Conservation (phyloP, 2,329 filamentous ascomycete species). For the Paramyrothecium roridum region DNA sequence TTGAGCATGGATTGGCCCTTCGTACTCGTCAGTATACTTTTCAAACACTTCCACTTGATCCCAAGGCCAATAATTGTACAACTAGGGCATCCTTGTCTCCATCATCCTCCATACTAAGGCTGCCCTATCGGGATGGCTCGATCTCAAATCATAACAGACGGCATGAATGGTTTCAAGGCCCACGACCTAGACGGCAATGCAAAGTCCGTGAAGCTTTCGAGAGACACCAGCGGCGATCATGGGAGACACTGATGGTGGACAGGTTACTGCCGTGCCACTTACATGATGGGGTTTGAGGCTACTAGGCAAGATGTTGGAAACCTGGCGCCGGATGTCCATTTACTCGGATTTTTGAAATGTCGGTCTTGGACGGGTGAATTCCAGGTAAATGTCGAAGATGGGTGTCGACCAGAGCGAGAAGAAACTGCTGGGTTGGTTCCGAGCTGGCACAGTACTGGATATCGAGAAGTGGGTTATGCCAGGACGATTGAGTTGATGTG, state of each 20-base stretch:
- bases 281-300: constrained; percentile 31
- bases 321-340: constrained; percentile 22
- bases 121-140: no score
- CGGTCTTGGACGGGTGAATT: constrained; percentile 11
- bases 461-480: no score
- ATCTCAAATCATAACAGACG: no score
- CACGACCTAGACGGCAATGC: constrained; percentile 8
- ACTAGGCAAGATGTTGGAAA: constrained; percentile 30
- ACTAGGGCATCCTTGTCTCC: no score
- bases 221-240: constrained; percentile 22
- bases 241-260: constrained; percentile 18
- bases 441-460: no score
- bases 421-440: constrained; percentile 13
- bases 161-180: constrained; percentile 6
- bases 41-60: no score
- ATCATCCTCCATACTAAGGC: no score
- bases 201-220: constrained; percentile 21
- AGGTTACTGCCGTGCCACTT: constrained; percentile 27
- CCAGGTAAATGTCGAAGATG: constrained; percentile 4
- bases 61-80: no score
- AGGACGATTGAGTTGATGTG: no score
- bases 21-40: no score
- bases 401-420: constrained; percentile 6
- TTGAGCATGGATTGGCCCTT: no score
- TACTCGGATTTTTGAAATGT: constrained; percentile 28